Conservation (phyloP, 345 rosid genomes). For the Turritis glabra region DNA sequence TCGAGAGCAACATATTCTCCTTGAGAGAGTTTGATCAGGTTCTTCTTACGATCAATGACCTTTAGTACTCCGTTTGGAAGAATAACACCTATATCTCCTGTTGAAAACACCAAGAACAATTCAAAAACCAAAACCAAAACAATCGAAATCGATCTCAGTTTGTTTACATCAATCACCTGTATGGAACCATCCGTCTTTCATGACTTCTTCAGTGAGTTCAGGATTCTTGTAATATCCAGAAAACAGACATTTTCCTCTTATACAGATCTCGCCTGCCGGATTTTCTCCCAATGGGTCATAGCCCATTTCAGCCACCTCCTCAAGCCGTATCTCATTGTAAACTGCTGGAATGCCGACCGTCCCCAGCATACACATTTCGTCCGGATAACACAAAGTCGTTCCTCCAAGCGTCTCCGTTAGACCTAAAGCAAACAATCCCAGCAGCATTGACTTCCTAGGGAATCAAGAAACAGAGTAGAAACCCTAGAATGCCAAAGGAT, state of each 20-base stretch:
- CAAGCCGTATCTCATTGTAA: conserved; percentile 74
- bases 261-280: conserved; percentile 82
- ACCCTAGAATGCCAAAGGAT: conserved; percentile 4
- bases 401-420: conserved; percentile 95
- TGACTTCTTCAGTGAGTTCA: conserved; percentile 65
- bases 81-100: conserved; percentile 87
- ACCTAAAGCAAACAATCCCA: conserved; percentile 44
- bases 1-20: conserved; percentile 93
- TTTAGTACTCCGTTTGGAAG: conserved; percentile 73
- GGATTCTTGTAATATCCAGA: conserved; percentile 83
- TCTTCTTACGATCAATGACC: conserved; percentile 85
- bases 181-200: conserved; percentile 92
- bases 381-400: conserved; percentile 60
- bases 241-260: conserved; percentile 73
- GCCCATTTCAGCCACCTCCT: conserved; percentile 94
- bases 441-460: not conserved
- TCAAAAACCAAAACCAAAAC: not conserved
- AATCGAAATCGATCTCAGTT: not conserved
- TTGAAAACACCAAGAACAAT: conserved; percentile 1
- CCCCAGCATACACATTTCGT: conserved; percentile 92
- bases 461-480: not conserved
- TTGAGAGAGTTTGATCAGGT: conserved; percentile 86
- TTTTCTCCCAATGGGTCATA: conserved; percentile 73
- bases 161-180: conserved; percentile 49
- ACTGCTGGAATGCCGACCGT: conserved; percentile 61